Evolutionary conservation across 306 rosid genomes (phyloP).

Genomic region (Pterocarpus santalinus): DNA sequence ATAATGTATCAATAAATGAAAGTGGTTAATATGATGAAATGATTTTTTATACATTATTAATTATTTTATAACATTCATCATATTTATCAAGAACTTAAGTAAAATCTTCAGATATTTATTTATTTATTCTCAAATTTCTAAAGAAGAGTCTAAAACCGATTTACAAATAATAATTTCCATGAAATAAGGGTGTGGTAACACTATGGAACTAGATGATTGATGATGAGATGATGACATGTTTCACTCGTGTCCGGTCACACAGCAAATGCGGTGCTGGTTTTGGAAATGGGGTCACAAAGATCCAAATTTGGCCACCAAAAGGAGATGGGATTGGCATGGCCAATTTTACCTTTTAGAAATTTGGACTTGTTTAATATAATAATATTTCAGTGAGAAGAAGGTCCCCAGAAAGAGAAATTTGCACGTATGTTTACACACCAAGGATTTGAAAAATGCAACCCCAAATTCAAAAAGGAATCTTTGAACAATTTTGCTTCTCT

Average conservation of each 20-base stretch:
- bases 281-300: constrained; percentile 61
- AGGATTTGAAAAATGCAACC: constrained; percentile 41
- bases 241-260: constrained; percentile 61
- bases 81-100: too few species aligned
- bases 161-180: too few species aligned
- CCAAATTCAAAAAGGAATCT: constrained; percentile 41
- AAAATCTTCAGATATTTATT: too few species aligned
- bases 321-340: constrained; percentile 63
- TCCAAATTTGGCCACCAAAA: constrained; percentile 63
- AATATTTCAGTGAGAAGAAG: constrained; percentile 40
- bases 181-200: constrained; percentile 49
- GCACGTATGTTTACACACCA: constrained; percentile 10
- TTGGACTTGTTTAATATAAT: constrained; percentile 40
- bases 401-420: constrained; percentile 49
- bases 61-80: too few species aligned
- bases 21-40: too few species aligned
- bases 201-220: constrained; percentile 35
- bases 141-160: too few species aligned
- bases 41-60: too few species aligned
- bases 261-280: constrained; percentile 54
- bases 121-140: too few species aligned
- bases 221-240: constrained; percentile 42
- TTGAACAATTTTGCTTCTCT: constrained; percentile 39
- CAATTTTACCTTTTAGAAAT: constrained; percentile 48
- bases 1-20: too few species aligned